Base-by-base conservation (phyloP, 164 flowering plant genomes). In the Nymphaea thermarum region DNA sequence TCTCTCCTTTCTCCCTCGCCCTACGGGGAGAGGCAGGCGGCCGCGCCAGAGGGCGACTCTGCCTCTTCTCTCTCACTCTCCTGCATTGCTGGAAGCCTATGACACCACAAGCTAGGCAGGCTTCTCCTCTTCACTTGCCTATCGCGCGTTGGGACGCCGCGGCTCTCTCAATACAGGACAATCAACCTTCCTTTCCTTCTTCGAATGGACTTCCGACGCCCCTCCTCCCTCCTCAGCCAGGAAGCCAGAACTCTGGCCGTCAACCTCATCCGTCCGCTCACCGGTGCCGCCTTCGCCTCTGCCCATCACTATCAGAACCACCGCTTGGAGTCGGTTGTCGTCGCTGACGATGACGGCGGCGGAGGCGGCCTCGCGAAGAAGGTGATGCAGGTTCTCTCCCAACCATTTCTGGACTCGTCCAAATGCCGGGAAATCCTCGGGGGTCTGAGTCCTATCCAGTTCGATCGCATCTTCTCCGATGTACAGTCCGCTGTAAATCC, bases 341-440 rank as follows among this genome's bases (percentile, higher is more conserved):
- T 25, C 36, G 12, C 8, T 51, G 57, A 51, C 3, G 57, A 51
- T 7, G 14, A 51, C 68, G 44, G 5, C 72, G 67, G 74, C 60
- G 14, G 14, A 64, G 44, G 5, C 72, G 67, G 74, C 60, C 65
- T 72, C 7, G 68, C 66, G 43, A 71, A 70, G 71, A 75, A 81
- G 60, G 60, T 81, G n/a, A 65, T 44, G 42, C 80, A 85, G 42
- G 66, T 85, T 67, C 82, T 90, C n/a, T 81, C 88, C 5, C 74
- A 76, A 44, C 74, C 78, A 43, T 74, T 76, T 77, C 77, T 87
- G 6, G 81, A 87, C 76, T 66, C 70, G 3, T 72, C 80, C 2
- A 73, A 81, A 64, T 80, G 82, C 70, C 74, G 44, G 44, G 67
- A 79, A 41, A 44, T 81, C 47, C 43, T 87, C 1, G 66, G 72